Base-by-base conservation (phyloP, 345 rosid species). In the Rhodomyrtus tomentosa region DNA sequence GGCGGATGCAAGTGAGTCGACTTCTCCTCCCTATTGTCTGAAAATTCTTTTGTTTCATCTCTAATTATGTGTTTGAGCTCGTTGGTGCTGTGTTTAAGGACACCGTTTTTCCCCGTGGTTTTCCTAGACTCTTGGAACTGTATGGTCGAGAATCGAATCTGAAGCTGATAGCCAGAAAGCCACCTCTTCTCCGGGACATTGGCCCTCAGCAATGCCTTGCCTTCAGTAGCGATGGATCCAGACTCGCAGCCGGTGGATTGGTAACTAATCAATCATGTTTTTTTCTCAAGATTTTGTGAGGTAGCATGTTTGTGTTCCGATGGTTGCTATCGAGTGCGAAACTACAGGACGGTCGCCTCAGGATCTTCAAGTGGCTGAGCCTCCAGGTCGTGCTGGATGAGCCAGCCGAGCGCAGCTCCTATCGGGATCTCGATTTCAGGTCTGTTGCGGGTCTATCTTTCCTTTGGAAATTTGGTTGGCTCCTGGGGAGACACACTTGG, bases 321-420 rank as follows among this genome's bases (percentile, higher is more conserved):
- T 9, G 25, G 79, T 15, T 54, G 83, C 2, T 10, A 49, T 68
- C 84, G 24, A 53, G 85, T 50, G 53, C 84, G 38, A 68, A 68
- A 68, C 83, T 83, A n/a, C 82, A 97, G 99, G 99, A 95, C 84
- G 99, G 99, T 50, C 93, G 89, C 89, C 94, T 97, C 85, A 93
- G 98, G 90, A 94, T 97, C 87, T 87, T 93, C 87, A 93, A 91
- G 87, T 95, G 99, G 98, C 98, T 98, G 55, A 97, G 93, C 82
- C 87, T 92, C 48, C 87, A 86, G 74, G 73, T 92, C 62, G 88
- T 95, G 87, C 87, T 93, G 86, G 98, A 97, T 85, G 98, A 97
- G 85, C 92, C 87, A 74, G 90, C 85, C 82, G 98, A 97, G 29
- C 96, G 91, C 90, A 94, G 94, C 87, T 95, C 99, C 81, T 83